Evolutionary conservation across 805 yeast species (phyloP).

Genomic region (Nakazawaea ernobii): DNA sequence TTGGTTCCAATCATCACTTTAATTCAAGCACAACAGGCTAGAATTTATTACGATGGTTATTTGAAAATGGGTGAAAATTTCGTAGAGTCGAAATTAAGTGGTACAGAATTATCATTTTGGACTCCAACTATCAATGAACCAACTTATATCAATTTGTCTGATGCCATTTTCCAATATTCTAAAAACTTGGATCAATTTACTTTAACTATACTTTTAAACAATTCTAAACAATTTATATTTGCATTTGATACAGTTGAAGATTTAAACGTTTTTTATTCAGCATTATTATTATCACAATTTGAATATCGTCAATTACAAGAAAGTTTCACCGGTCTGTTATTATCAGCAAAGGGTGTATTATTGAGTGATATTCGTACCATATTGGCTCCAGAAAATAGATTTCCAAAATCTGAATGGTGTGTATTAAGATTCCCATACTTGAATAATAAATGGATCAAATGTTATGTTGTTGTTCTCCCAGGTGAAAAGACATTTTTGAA

Average conservation of each 20-base stretch:
- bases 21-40: slow-evolving; percentile 60
- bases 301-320: slow-evolving; percentile 55
- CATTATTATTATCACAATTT: slow-evolving; percentile 47
- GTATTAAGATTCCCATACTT: slow-evolving; percentile 54
- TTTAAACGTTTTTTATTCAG: slow-evolving; percentile 30
- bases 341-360: slow-evolving; percentile 51
- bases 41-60: slow-evolving; percentile 56
- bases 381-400: slow-evolving; percentile 43
- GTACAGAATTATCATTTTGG: slow-evolving; percentile 50
- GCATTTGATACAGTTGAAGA: slow-evolving; percentile 21
- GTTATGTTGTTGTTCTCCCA: slow-evolving; percentile 46
- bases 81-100: slow-evolving; percentile 31
- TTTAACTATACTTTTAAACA: slow-evolving; percentile 20
- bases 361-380: slow-evolving; percentile 56
- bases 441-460: slow-evolving; percentile 53
- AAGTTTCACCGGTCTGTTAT: slow-evolving; percentile 58
- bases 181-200: slow-evolving; percentile 11
- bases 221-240: slow-evolving; percentile 18
- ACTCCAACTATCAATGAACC: slow-evolving; percentile 26
- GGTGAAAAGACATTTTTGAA: slow-evolving; percentile 20
- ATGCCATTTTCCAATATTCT: slow-evolving; percentile 26
- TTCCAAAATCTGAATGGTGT: slow-evolving; percentile 53
- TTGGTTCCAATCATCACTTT: slow-evolving; percentile 68
- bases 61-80: slow-evolving; percentile 27
- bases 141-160: slow-evolving; percentile 44